A percentile compares a stretch with the other conserved stretches of the same genome.
Conservation (phyloP, 2,329 filamentous ascomycete species). For the Coniochaeta prunicola region DNA sequence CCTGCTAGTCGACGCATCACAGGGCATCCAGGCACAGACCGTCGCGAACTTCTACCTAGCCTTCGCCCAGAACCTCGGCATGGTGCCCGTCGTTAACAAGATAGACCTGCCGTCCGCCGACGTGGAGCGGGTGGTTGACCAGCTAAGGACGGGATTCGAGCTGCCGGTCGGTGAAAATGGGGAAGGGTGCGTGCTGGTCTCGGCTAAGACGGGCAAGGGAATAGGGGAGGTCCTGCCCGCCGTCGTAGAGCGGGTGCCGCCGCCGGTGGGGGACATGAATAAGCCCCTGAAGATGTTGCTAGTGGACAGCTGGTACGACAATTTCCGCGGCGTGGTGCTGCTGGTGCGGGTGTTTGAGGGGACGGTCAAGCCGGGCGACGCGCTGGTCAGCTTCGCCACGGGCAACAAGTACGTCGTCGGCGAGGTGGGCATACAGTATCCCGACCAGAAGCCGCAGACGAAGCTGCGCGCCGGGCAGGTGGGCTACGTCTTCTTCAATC, state of each 20-base stretch:
- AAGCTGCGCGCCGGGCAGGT: slow-evolving; percentile 85
- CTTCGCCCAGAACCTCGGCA: slow-evolving; percentile 78
- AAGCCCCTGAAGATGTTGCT: slow-evolving; percentile 78
- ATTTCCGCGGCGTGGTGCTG: slow-evolving; percentile 87
- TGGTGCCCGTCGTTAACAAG: slow-evolving; percentile 95
- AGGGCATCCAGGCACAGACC: slow-evolving; percentile 95
- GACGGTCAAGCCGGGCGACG: slow-evolving; percentile 72
- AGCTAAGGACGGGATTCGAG: slow-evolving; percentile 83
- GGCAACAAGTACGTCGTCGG: slow-evolving; percentile 86
- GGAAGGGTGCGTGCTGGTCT: slow-evolving; percentile 58
- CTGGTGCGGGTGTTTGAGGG: slow-evolving; percentile 91
- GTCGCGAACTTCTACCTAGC: slow-evolving; percentile 98
- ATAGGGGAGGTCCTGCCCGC: slow-evolving; percentile 76
- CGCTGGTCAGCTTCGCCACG: slow-evolving; percentile 81
- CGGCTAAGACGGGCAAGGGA: slow-evolving; percentile 89
- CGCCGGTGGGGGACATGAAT: slow-evolving; percentile 63
- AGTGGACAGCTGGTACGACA: slow-evolving; percentile 98
- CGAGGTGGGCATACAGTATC: slow-evolving; percentile 96
- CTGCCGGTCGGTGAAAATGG: slow-evolving; percentile 62
- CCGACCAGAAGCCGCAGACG: slow-evolving; percentile 73
- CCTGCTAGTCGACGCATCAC: slow-evolving; percentile 88
- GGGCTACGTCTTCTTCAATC: slow-evolving; percentile 95
- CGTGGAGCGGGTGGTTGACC: slow-evolving; percentile 73
- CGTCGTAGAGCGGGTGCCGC: slow-evolving; percentile 78
- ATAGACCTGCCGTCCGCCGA: slow-evolving; percentile 89